Evolutionary conservation across 805 yeast species (phyloP).

Genomic region (Zygotorulaspora florentina): DNA sequence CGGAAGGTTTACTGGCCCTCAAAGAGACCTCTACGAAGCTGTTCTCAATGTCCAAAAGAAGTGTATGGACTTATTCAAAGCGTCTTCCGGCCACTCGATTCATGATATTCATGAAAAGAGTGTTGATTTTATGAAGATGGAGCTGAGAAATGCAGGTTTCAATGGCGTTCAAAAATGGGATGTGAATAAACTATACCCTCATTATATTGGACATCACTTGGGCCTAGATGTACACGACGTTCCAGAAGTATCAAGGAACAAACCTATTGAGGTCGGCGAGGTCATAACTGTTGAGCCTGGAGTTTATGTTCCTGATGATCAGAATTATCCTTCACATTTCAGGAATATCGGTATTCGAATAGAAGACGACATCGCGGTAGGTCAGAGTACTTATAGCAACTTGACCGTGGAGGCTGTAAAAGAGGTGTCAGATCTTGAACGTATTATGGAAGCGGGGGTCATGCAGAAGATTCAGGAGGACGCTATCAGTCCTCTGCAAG

Average conservation of each 20-base stretch:
- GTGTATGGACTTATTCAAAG: constrained; percentile 70
- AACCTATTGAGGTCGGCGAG: constrained; percentile 58
- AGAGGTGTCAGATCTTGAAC: constrained; percentile 78
- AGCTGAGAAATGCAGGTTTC: constrained; percentile 72
- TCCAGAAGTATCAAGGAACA: constrained; percentile 57
- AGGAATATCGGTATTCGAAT: constrained; percentile 90
- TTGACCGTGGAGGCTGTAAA: constrained; percentile 82
- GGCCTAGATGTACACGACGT: constrained; percentile 90
- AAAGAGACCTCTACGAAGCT: constrained; percentile 81
- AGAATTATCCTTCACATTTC: constrained; percentile 69
- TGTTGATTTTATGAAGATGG: constrained; percentile 53
- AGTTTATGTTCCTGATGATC: constrained; percentile 72
- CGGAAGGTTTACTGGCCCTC: constrained; percentile 70
- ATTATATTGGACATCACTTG: constrained; percentile 90
- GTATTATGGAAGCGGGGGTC: constrained; percentile 56
- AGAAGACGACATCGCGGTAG: constrained; percentile 89
- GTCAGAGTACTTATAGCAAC: constrained; percentile 50
- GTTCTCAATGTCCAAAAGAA: constrained; percentile 77
- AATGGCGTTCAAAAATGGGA: constrained; percentile 47
- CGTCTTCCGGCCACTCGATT: constrained; percentile 47
- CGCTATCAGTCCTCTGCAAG: constrained; percentile 33
- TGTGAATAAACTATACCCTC: constrained; percentile 69
- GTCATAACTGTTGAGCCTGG: constrained; percentile 97
- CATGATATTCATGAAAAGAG: constrained; percentile 75
- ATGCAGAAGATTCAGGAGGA: constrained; percentile 47